phyloP scores from a whole-genome alignment of 768 basidiomycete species.

The Rubroboletus satanas region DNA sequence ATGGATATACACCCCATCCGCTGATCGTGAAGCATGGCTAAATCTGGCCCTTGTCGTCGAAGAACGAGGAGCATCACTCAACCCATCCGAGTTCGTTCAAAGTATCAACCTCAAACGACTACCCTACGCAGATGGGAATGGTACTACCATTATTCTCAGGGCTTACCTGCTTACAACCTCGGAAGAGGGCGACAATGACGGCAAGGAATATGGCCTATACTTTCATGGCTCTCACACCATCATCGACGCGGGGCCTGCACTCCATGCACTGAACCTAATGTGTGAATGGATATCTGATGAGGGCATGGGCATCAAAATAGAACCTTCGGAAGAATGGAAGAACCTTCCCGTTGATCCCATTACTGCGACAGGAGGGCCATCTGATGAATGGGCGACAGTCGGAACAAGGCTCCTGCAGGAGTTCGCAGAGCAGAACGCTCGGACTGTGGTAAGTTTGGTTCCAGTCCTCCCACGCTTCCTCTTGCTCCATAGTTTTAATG shows the following conservation, averaged over 20 bases:
- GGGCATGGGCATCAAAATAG: constrained; percentile 9
- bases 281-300: constrained; percentile 20
- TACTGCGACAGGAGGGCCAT: constrained; percentile 21
- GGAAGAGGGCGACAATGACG: neutral
- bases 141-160: neutral
- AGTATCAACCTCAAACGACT: constrained; percentile 14
- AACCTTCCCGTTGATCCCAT: constrained; percentile 27
- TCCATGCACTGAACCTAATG: constrained; percentile 22
- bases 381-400: constrained; percentile 13
- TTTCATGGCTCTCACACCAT: constrained; percentile 22
- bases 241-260: constrained; percentile 21
- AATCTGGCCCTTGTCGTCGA: constrained; percentile 18
- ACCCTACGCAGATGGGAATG: constrained; percentile 12
- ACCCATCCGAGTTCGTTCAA: constrained; percentile 16
- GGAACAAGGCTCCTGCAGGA: constrained; percentile 17
- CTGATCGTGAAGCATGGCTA: constrained; percentile 22
- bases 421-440: neutral
- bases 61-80: constrained; percentile 12
- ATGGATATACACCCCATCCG: constrained; percentile 23
- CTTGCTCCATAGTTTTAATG: neutral
- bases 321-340: constrained; percentile 21
- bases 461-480: neutral
- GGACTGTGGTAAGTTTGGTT: constrained; percentile 5
- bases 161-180: constrained; percentile 13
- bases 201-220: constrained; percentile 18